These are phyloP conservation scores for Teratosphaeriaceae sp. DNA, from an alignment of 2,329 filamentous ascomycete genomes.

Conservation along the genomic window DNA sequence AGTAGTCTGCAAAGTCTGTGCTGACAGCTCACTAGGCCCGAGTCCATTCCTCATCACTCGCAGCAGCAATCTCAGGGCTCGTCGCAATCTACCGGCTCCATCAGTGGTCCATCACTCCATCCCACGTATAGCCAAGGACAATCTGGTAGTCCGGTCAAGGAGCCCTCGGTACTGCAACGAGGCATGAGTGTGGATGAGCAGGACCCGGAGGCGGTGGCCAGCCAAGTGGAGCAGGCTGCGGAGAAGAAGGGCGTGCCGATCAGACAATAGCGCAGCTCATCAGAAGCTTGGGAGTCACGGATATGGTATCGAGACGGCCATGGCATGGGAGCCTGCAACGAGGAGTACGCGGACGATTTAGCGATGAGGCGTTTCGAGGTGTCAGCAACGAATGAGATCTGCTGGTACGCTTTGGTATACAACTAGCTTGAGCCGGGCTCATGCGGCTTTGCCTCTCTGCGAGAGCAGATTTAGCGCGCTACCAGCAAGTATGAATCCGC, in stretches of 20 bases:
- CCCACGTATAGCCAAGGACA: conserved; percentile 47
- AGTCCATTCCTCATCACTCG: conserved; percentile 33
- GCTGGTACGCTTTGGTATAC: too few species aligned
- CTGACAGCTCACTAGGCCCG: conserved; percentile 24
- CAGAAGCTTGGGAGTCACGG: neutral
- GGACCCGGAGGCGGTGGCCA: conserved; percentile 21
- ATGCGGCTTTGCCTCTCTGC: conserved; percentile 41
- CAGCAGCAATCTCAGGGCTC: conserved; percentile 19
- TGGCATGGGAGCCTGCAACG: too few species aligned
- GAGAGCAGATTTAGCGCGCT: conserved; percentile 86
- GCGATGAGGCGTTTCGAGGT: too few species aligned
- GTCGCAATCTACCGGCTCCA: conserved; percentile 8
- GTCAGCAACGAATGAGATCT: too few species aligned
- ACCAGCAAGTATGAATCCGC: conserved; percentile 84
- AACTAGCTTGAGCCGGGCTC: too few species aligned
- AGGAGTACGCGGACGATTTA: too few species aligned
- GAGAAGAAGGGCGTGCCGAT: conserved; percentile 17
- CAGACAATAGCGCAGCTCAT: conserved; percentile 8
- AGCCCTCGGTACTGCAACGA: conserved; percentile 77
- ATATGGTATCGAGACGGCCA: too few species aligned
- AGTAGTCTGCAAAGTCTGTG: too few species aligned
- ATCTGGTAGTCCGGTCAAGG: conserved; percentile 79
- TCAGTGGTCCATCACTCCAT: conserved; percentile 19
- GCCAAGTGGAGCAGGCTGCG: conserved; percentile 21
- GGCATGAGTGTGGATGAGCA: conserved; percentile 66